A percentile compares a stretch with the other conserved stretches of the same genome.
phyloP scores from a whole-genome alignment of 2,329 filamentous ascomycete genomes.

The Didymella pinodella region DNA sequence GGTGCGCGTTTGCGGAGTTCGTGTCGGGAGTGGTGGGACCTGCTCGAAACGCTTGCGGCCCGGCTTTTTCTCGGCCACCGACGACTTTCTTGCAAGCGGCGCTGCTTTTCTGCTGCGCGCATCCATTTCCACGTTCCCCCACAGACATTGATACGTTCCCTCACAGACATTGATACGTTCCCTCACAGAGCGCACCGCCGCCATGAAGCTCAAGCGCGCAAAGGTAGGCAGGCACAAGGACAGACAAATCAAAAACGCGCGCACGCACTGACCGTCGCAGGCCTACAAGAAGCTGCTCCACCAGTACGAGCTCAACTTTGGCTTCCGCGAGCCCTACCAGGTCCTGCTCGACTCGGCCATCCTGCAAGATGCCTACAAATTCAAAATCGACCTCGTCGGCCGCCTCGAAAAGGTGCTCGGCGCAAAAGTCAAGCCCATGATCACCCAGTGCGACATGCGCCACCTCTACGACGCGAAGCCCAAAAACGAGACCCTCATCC shows the following conservation, averaged over 20 bases:
- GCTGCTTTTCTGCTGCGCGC: neutral
- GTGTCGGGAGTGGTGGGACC: conserved; percentile 2
- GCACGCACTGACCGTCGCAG: conserved; percentile 69
- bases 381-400: conserved; percentile 84
- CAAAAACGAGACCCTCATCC: conserved; percentile 68
- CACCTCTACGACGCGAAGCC: conserved; percentile 73
- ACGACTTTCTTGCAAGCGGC: conserved; percentile 17
- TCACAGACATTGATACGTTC: conserved; percentile 3
- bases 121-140: neutral
- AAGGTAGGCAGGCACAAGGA: conserved; percentile 26
- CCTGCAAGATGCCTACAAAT: conserved; percentile 78
- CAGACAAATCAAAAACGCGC: too few relatives aligned
- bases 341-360: conserved; percentile 80
- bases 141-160: conserved; percentile 1
- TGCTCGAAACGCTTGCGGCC: neutral
- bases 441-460: conserved; percentile 81
- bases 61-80: conserved; percentile 8
- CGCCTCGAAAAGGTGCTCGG: conserved; percentile 84
- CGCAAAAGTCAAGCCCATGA: conserved; percentile 85
- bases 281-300: conserved; percentile 92
- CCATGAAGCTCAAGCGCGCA: conserved; percentile 46
- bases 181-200: conserved; percentile 17
- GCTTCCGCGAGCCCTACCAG: conserved; percentile 93
- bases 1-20: conserved; percentile 8
- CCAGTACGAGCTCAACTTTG: conserved; percentile 85